Conservation (phyloP, 495 filamentous ascomycete genomes). For the Neurospora tetraspora region DNA sequence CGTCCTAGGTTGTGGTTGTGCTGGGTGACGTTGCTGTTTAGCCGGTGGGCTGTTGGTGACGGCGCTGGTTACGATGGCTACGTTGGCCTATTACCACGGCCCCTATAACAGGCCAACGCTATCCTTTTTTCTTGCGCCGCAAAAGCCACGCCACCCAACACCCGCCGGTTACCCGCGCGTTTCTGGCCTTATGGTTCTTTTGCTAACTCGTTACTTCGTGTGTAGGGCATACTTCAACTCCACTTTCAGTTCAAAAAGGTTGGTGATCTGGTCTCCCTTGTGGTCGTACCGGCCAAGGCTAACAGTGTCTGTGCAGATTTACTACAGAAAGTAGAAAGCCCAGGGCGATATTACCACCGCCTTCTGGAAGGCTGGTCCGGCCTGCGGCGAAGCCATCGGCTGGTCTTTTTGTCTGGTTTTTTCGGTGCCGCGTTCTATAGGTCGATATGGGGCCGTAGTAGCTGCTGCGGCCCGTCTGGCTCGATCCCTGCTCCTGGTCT, state of each 20-base stretch:
- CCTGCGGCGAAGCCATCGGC: neutral
- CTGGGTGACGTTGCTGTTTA: neutral
- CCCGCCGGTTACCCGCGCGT: neutral
- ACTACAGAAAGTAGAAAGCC: conserved; percentile 51
- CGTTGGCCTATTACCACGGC: conserved; percentile 3
- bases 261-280: conserved; percentile 5
- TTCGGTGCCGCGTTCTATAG: neutral
- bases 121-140: conserved; percentile 3
- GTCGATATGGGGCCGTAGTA: neutral
- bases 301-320: conserved; percentile 42
- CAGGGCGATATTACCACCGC: neutral
- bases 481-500: neutral
- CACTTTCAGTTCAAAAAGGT: conserved; percentile 96
- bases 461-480: neutral
- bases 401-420: neutral
- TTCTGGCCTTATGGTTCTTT: neutral
- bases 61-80: neutral
- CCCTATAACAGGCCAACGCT: neutral
- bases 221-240: conserved; percentile 84
- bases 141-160: conserved; percentile 3
- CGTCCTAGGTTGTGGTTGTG: neutral
- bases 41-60: conserved; percentile 1
- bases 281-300: conserved; percentile 18
- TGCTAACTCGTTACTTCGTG: conserved; percentile 13
- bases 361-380: neutral